Percentiles rank a stretch among this genome's conserved stretches.
Conservation (phyloP, 1,284 basidiomycete species). For the Mycosarcoma mackinlayi region DNA sequence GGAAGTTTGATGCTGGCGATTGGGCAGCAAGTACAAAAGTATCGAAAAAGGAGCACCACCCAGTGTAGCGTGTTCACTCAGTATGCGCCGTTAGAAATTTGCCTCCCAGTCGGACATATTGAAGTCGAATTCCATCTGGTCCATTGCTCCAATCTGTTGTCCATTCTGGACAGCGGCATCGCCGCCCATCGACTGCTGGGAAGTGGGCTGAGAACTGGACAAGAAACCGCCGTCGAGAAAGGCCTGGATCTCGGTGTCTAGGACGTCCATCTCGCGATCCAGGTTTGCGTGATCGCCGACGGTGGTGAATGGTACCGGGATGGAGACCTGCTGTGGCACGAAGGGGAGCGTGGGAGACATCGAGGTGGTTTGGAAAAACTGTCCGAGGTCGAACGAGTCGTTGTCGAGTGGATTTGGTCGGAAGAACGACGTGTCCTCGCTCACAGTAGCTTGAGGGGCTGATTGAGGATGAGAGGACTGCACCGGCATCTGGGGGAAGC, state of each 20-base stretch:
- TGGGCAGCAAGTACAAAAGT: too few relatives aligned
- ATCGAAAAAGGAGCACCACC: too few relatives aligned
- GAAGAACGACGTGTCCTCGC: not conserved
- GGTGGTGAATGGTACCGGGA: not conserved
- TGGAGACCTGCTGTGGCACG: not conserved
- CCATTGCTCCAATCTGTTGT: too few relatives aligned
- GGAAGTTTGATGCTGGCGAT: too few relatives aligned
- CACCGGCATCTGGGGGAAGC: too few relatives aligned
- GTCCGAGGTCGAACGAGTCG: constrained; percentile 8
- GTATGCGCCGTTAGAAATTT: too few relatives aligned
- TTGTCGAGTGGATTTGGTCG: not conserved
- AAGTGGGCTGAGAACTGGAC: not conserved
- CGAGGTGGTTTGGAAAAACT: constrained; percentile 9
- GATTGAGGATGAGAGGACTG: too few relatives aligned
- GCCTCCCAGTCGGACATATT: too few relatives aligned
- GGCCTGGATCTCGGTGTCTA: constrained; percentile 20
- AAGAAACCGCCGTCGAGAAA: constrained; percentile 5
- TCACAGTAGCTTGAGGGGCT: too few relatives aligned
- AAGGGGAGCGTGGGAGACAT: not conserved
- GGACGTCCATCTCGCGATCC: constrained; percentile 21
- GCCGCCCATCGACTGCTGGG: constrained; percentile 8
- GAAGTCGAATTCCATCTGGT: too few relatives aligned
- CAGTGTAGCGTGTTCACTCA: too few relatives aligned
- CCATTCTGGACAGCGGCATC: too few relatives aligned
- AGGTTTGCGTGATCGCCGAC: not conserved